Base-by-base conservation (phyloP, 768 basidiomycete genomes). In the Ramaria sp. region DNA sequence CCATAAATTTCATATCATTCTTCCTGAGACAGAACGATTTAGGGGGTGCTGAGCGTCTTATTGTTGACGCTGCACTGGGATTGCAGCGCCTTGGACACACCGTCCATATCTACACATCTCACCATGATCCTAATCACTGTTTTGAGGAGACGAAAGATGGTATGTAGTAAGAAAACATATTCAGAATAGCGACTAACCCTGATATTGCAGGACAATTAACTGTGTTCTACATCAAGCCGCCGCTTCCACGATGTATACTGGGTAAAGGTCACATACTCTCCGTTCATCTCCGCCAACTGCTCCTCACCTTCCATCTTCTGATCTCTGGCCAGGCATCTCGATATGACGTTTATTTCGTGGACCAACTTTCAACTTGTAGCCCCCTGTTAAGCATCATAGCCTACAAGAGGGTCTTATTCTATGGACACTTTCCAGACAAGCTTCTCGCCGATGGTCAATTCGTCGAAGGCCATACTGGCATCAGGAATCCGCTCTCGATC, bases 341-440 rank as follows among this genome's bases (percentile, higher is more conserved):
- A 32, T 81, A 85, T 62, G 94, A 98, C 63, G 81, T 97, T 22
- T 93, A 83, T 70, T 83, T 98, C 56, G 88, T 97, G 4, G 95
- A 98, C 70, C 96, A 97, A 65, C 81, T 97, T n/a, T 92, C 91
- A 3, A 91, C 93, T 1, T 92, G 87, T 59, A 73, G 97, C 25
- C 95, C 95, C 0, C 72, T 96, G 56, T 73, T 99, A 0, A 78
- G 88, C 2, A 62, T 70, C 56, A 62, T 98, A 98, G 60, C 96
- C 95, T 0, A 96, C n/a, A n/a, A n/a, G n/a, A n/a, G n/a, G n/a
- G n/a, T n/a, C n/a, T n/a, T n/a, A n/a, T n/a, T n/a, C n/a, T n/a
- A n/a, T n/a, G n/a, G n/a, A n/a, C n/a, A n/a, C n/a, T n/a, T n/a
- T n/a, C n/a, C n/a, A n/a, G n/a, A 99, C 70, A 94, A 95, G 67